Percentiles rank a stretch among this genome's conserved stretches.
phyloP scores from a whole-genome alignment of 345 rosid genomes.

The Salix caprea region DNA sequence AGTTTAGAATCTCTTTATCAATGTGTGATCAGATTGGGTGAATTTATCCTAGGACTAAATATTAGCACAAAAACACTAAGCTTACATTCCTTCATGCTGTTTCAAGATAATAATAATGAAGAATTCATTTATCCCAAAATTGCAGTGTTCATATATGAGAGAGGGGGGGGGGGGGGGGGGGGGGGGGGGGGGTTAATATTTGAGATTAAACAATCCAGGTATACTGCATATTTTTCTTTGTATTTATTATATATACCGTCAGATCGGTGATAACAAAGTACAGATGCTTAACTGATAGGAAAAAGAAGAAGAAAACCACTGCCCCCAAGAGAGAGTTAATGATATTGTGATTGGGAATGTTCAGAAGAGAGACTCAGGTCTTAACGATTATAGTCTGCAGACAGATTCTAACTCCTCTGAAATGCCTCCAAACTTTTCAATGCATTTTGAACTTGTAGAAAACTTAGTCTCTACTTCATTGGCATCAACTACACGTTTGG shows the following conservation, averaged over 20 bases:
- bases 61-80: no score
- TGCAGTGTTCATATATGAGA: no score
- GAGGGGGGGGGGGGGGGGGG: no score
- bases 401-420: conserved; percentile 6
- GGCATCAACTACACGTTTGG: not conserved
- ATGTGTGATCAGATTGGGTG: no score
- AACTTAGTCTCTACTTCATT: not conserved
- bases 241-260: not conserved
- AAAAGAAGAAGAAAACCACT: not conserved
- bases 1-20: no score
- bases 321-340: not conserved
- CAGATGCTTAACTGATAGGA: not conserved
- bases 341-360: not conserved
- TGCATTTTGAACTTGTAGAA: not conserved
- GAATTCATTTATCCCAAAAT: not conserved
- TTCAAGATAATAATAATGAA: not conserved
- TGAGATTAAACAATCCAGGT: not conserved
- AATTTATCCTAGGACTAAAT: no score
- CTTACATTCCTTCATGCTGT: not conserved
- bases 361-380: not conserved
- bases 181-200: no score
- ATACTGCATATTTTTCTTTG: not conserved
- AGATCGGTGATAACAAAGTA: not conserved
- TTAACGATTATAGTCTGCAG: not conserved
- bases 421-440: not conserved